A percentile compares a stretch with the other conserved stretches of the same genome.
Evolutionary conservation across 2,329 filamentous ascomycete genomes (phyloP).

Genomic region (Sporothrix sp.): DNA sequence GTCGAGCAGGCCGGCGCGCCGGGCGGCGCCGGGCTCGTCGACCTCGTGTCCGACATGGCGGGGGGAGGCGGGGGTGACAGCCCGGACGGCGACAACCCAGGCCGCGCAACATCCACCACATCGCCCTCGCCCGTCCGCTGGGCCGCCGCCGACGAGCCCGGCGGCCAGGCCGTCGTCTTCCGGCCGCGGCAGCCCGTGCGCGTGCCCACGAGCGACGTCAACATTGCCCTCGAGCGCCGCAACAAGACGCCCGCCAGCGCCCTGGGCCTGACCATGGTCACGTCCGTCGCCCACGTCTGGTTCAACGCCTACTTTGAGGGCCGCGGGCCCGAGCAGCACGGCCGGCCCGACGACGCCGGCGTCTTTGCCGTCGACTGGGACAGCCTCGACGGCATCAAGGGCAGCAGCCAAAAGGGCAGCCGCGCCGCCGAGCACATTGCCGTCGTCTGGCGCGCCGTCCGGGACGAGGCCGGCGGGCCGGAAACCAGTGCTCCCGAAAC

Average conservation of each 20-base stretch:
- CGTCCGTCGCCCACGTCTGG: constrained; percentile 89
- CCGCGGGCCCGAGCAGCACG: constrained; percentile 57
- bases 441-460: constrained; percentile 64
- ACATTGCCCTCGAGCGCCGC: constrained; percentile 79
- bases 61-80: neutral
- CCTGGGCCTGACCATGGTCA: constrained; percentile 81
- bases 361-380: constrained; percentile 52
- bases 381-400: constrained; percentile 88
- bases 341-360: constrained; percentile 56
- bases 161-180: constrained; percentile 68
- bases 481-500: constrained; percentile 39
- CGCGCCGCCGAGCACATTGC: constrained; percentile 71
- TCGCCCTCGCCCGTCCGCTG: neutral
- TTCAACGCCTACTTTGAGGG: constrained; percentile 95
- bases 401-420: constrained; percentile 71
- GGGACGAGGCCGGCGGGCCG: constrained; percentile 15
- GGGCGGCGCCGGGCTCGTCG: constrained; percentile 37
- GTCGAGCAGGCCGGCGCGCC: constrained; percentile 52
- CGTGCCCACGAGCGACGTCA: constrained; percentile 74
- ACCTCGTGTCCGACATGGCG: constrained; percentile 46
- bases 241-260: constrained; percentile 62
- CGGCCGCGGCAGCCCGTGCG: constrained; percentile 58
- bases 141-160: constrained; percentile 33
- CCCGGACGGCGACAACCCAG: neutral
- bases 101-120: neutral